Percentiles rank a stretch among this genome's conserved stretches.
These are phyloP conservation scores for Colletotrichum godetiae DNA, from an alignment of 2,329 filamentous ascomycete genomes.

Conservation along the genomic window DNA sequence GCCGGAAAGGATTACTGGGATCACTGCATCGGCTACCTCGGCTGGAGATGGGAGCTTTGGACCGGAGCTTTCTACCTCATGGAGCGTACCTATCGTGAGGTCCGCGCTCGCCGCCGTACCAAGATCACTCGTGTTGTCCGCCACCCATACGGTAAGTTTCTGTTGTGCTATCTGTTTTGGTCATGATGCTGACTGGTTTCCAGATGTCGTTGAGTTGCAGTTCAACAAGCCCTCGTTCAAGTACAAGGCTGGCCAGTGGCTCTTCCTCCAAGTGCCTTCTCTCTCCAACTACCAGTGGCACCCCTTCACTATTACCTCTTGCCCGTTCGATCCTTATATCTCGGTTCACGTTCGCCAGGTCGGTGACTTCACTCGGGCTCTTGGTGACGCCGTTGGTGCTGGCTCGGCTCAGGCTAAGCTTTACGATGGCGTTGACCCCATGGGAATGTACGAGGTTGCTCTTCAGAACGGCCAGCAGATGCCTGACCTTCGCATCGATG, in stretches of 20 bases:
- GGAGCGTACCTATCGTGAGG: constrained; percentile 91
- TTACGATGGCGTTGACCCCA: constrained; percentile 89
- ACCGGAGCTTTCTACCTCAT: constrained; percentile 86
- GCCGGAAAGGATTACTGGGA: constrained; percentile 85
- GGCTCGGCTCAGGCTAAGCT: constrained; percentile 88
- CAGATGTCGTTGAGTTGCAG: constrained; percentile 95
- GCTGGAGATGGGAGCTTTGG: constrained; percentile 96
- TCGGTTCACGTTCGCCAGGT: constrained; percentile 96
- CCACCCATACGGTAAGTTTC: constrained; percentile 85
- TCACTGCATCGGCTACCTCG: constrained; percentile 94
- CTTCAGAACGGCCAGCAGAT: constrained; percentile 93
- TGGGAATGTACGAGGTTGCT: constrained; percentile 98
- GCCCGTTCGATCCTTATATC: constrained; percentile 94
- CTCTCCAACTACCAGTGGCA: constrained; percentile 96
- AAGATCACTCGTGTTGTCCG: constrained; percentile 94
- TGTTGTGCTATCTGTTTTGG: too few relatives aligned
- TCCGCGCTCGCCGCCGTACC: constrained; percentile 84
- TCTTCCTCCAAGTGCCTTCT: constrained; percentile 93
- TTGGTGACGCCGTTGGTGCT: constrained; percentile 96
- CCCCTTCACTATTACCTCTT: constrained; percentile 98
- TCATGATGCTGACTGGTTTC: constrained; percentile 42
- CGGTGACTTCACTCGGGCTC: constrained; percentile 92
- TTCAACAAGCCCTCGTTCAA: constrained; percentile 96
- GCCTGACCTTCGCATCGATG: constrained; percentile 90
- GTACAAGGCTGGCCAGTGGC: constrained; percentile 98